Base-by-base conservation (phyloP, 495 filamentous ascomycete genomes). In the Penicillium daleae region DNA sequence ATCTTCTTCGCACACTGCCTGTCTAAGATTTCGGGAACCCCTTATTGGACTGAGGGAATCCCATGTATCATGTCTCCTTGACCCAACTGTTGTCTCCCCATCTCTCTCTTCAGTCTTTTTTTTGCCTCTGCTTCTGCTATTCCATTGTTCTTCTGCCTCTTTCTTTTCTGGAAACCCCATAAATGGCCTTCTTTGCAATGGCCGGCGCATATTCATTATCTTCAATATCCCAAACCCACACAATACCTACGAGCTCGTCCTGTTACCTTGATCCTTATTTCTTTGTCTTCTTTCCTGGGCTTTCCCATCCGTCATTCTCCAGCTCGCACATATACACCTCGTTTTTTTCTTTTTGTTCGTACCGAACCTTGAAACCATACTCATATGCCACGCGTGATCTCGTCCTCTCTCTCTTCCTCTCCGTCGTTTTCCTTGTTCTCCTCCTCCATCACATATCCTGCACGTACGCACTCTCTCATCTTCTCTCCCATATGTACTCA, bases 21-120 rank as follows among this genome's bases (percentile, higher is more conserved):
- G 62, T 50, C 42, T 64, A 40, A 55, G 48, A 48, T 70, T 71
- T 62, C 57, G 68, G 66, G 68, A 71, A 33, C 13, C 48, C 44
- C n/a, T 61, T 65, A 44, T 50, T 60, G 40, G 31, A 62, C 56
- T 21, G 50, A 61, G 59, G 49, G 57, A 58, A 62, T 67, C 65
- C 69, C 61, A 65, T 73, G 68, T 71, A 72, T 71, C 67, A 71
- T 71, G 66, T 71, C 51, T 69, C 64, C 58, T 71, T 75, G 72
- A 68, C 69, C 67, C 64, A 37, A 33, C 57, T 55, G 61, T 70
- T 46, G 60, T 60, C 52, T 74, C 64, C 59, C 35, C 56, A 54
- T 61, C 58, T 60, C 26, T 56, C 44, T 63, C 54, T 56, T 22
- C 10, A 12, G 6, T n/a, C n/a, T n/a, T n/a, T 59, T 13, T 63